These are phyloP conservation scores for Neofusicoccum kwambonambiense DNA, from an alignment of 2,329 filamentous ascomycete genomes.

Conservation along the genomic window DNA sequence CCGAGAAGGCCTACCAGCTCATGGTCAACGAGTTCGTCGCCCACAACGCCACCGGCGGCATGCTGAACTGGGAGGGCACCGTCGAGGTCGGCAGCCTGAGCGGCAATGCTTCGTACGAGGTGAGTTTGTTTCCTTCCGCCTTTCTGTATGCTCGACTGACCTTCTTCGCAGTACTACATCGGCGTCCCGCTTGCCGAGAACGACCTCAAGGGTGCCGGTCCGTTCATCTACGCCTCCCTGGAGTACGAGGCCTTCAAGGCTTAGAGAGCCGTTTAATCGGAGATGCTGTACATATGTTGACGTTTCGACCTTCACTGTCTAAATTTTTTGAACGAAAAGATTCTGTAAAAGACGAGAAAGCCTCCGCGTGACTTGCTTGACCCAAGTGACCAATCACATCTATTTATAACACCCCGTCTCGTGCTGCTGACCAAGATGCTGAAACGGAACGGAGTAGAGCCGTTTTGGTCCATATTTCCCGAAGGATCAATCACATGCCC, in stretches of 20 bases:
- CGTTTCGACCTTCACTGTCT: not conserved
- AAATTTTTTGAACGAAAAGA: not conserved
- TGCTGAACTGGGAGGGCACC: slow-evolving; percentile 52
- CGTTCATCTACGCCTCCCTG: slow-evolving; percentile 39
- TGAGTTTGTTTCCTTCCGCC: slow-evolving; percentile 28
- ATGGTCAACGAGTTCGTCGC: slow-evolving; percentile 49
- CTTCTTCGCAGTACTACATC: slow-evolving; percentile 35
- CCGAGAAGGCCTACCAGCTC: slow-evolving; percentile 45
- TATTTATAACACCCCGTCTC: not conserved
- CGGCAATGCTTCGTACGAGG: slow-evolving; percentile 51
- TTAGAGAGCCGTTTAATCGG: not conserved
- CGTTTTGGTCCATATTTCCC: not conserved
- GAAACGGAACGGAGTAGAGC: not conserved
- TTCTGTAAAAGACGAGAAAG: no score
- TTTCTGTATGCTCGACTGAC: not conserved
- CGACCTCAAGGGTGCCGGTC: slow-evolving; percentile 43
- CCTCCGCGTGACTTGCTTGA: not conserved
- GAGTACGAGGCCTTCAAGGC: slow-evolving; percentile 24
- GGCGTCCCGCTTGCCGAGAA: slow-evolving; percentile 34
- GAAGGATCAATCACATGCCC: not conserved
- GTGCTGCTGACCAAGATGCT: not conserved
- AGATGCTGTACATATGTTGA: not conserved
- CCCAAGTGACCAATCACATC: slow-evolving; percentile 4
- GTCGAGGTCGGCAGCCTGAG: slow-evolving; percentile 54
- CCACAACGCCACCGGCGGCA: slow-evolving; percentile 42